Base-by-base conservation (phyloP, 208 protist species). In the Trypanosoma mega region DNA sequence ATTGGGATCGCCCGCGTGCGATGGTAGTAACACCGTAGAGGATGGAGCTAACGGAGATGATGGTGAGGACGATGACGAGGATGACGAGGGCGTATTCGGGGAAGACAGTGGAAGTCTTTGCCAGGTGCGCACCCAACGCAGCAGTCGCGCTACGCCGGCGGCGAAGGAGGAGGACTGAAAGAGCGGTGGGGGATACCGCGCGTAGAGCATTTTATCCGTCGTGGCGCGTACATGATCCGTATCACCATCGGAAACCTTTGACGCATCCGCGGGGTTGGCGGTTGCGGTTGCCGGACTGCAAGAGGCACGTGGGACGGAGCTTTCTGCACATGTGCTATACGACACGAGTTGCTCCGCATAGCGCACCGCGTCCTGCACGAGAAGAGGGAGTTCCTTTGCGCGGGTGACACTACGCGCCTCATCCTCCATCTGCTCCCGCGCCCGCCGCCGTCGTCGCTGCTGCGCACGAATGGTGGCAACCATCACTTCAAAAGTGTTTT, bases 61-160 rank as follows among this genome's bases (percentile, higher is more conserved):
- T n/a, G n/a, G n/a, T n/a, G n/a, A n/a, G n/a, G n/a, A n/a, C n/a
- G n/a, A n/a, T n/a, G n/a, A n/a, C n/a, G n/a, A n/a, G n/a, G n/a
- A n/a, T n/a, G n/a, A n/a, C n/a, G n/a, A n/a, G n/a, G n/a, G n/a
- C n/a, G n/a, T n/a, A n/a, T n/a, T n/a, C n/a, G n/a, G n/a, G n/a
- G n/a, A n/a, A n/a, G n/a, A n/a, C n/a, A n/a, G n/a, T n/a, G n/a
- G n/a, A n/a, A n/a, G 34, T 12, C 12, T 12, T 16, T 68, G 60
- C 85, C 85, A 92, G 21, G 85, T 92, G 37, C 80, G 68, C 54
- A 92, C 73, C 85, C 86, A 93, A 48, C 75, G 76, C 49, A 90
- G 49, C 46, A 93, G 74, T 27, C 86, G 86, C 23, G 76, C 50
- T 3, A 81, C 85, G 33, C 81, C 80, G 11, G 69, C 60, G 5